Evolutionary conservation across 345 rosid species (phyloP).

Genomic region (Raphanus raphanistrum): DNA sequence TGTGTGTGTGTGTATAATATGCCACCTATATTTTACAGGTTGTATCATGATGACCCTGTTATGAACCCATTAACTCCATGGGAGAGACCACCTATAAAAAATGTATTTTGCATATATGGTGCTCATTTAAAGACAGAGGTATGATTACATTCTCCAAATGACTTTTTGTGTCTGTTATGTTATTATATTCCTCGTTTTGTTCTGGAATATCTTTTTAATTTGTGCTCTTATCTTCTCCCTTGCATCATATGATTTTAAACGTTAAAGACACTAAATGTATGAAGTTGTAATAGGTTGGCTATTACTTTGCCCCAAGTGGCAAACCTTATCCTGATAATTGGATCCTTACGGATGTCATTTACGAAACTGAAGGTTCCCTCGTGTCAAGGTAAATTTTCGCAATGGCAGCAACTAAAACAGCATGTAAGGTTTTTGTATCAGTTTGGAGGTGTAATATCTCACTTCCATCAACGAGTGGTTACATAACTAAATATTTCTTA

Average conservation of each 20-base stretch:
- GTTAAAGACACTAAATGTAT: conserved; percentile 28
- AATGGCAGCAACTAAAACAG: conserved; percentile 17
- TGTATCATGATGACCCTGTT: conserved; percentile 84
- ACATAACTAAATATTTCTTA: background rate
- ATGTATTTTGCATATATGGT: conserved; percentile 95
- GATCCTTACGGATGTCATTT: conserved; percentile 90
- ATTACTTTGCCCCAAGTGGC: conserved; percentile 95
- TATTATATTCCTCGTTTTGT: conserved; percentile 3
- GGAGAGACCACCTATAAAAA: conserved; percentile 98
- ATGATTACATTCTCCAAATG: conserved; percentile 32
- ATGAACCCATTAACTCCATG: conserved; percentile 94
- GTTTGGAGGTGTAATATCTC: background rate
- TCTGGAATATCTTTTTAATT: background rate
- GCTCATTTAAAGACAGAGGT: conserved; percentile 90
- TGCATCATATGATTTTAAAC: conserved; percentile 10
- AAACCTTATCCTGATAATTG: conserved; percentile 99
- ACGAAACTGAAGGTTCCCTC: conserved; percentile 87
- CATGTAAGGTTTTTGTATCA: background rate
- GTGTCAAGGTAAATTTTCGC: conserved; percentile 57
- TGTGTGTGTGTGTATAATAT: background rate
- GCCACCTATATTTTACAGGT: conserved; percentile 53
- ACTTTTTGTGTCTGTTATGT: conserved; percentile 9
- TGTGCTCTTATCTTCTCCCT: conserved; percentile 5
- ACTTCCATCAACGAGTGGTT: conserved; percentile 5
- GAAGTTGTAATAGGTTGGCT: conserved; percentile 72